Evolutionary conservation across 1,284 basidiomycete species (phyloP).

Genomic region (Hymenochaete sp.): DNA sequence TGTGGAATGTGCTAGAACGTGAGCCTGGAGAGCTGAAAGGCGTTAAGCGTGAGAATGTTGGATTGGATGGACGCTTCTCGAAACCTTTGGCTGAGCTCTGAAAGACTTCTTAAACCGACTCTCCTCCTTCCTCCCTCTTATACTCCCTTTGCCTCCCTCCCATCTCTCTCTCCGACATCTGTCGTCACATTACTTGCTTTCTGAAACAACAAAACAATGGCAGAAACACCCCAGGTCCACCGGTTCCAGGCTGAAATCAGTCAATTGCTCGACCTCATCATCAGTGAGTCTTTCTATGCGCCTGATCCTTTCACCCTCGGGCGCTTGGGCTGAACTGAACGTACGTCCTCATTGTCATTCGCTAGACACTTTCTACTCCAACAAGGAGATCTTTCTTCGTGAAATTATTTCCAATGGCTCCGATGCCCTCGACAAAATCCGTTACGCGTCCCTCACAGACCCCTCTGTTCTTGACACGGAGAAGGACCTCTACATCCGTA

Average conservation of each 20-base stretch:
- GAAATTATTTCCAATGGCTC: slow-evolving; percentile 90
- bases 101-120: slow-evolving; percentile 5
- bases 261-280: slow-evolving; percentile 86
- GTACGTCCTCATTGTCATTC: slow-evolving; percentile 17
- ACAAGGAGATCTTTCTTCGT: slow-evolving; percentile 98
- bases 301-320: not conserved
- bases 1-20: slow-evolving; percentile 10
- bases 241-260: slow-evolving; percentile 97
- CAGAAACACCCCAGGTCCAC: slow-evolving; percentile 76
- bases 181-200: slow-evolving; percentile 12
- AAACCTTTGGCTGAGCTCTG: slow-evolving; percentile 1
- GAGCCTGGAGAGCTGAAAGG: slow-evolving; percentile 4
- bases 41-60: not conserved
- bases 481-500: slow-evolving; percentile 89
- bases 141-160: slow-evolving; percentile 5
- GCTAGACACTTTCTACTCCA: slow-evolving; percentile 93
- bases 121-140: slow-evolving; percentile 1
- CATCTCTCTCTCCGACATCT: not conserved
- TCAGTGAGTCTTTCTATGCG: slow-evolving; percentile 47
- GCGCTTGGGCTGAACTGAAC: slow-evolving; percentile 6
- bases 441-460: slow-evolving; percentile 89
- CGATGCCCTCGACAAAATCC: slow-evolving; percentile 97
- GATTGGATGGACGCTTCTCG: slow-evolving; percentile 15
- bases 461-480: slow-evolving; percentile 78
- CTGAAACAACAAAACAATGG: slow-evolving; percentile 22